A percentile compares a stretch with the other conserved stretches of the same genome.
Evolutionary conservation across 192 early-diverging fungal species (phyloP).

Genomic region (Coemansia sp.): DNA sequence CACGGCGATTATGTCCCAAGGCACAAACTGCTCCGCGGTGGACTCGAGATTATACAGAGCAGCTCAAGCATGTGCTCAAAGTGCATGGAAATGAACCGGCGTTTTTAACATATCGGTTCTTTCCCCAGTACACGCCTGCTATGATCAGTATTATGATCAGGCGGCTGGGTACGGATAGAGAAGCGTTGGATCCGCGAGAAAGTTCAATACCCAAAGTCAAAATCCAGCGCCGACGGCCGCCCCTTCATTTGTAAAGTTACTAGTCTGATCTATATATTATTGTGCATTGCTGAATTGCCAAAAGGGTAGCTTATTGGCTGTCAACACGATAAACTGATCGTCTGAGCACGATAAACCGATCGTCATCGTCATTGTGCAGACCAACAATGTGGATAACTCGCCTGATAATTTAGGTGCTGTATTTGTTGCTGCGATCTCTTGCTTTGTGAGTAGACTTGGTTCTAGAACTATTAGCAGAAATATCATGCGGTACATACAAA

Average conservation of each 20-base stretch:
- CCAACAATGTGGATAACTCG: too few relatives aligned
- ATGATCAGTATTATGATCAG: constrained; percentile 9
- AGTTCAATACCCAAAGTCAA: background rate
- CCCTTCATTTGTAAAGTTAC: background rate
- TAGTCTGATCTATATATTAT: too few relatives aligned
- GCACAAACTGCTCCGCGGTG: constrained; percentile 26
- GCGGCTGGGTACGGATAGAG: constrained; percentile 10
- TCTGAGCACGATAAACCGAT: too few relatives aligned
- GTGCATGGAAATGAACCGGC: constrained; percentile 36
- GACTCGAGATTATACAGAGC: constrained; percentile 6
- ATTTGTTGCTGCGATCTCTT: too few relatives aligned
- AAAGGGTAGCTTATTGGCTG: too few relatives aligned
- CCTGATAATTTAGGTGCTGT: too few relatives aligned
- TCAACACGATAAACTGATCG: too few relatives aligned
- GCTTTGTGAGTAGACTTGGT: too few relatives aligned
- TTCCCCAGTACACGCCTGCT: constrained; percentile 35
- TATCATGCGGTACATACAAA: too few relatives aligned
- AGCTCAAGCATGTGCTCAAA: constrained; percentile 7
- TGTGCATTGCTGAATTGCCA: too few relatives aligned
- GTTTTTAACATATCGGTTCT: constrained; percentile 44
- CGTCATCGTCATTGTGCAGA: too few relatives aligned
- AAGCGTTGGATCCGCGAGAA: constrained; percentile 18
- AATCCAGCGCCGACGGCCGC: background rate
- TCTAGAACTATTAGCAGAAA: too few relatives aligned
- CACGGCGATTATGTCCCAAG: constrained; percentile 20